These are phyloP conservation scores for Pseudophaeomoniella oleicola DNA, from an alignment of 2,329 filamentous ascomycete genomes.

Conservation along the genomic window DNA sequence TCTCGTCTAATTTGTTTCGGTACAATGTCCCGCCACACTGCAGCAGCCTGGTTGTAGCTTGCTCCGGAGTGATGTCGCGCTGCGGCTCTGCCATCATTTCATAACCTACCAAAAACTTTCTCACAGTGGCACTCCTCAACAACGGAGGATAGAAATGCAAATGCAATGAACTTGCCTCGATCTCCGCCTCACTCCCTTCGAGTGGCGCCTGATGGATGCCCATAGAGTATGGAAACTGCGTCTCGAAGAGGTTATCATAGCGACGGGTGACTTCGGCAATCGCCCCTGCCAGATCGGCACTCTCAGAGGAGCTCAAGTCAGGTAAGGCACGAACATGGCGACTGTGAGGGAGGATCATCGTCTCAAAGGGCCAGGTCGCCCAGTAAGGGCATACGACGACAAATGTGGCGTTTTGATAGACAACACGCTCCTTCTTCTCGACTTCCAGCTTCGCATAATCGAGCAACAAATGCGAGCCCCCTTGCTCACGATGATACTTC, in stretches of 20 bases:
- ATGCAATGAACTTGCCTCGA: slow-evolving; percentile 80
- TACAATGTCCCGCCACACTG: slow-evolving; percentile 72
- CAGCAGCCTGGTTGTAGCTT: slow-evolving; percentile 67
- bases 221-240: slow-evolving; percentile 92
- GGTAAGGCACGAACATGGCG: slow-evolving; percentile 71
- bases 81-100: slow-evolving; percentile 97
- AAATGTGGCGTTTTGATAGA: slow-evolving; percentile 78
- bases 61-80: slow-evolving; percentile 92
- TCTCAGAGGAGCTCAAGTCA: slow-evolving; percentile 61
- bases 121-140: slow-evolving; percentile 78
- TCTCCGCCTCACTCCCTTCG: slow-evolving; percentile 64
- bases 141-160: slow-evolving; percentile 97
- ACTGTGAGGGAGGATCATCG: slow-evolving; percentile 66
- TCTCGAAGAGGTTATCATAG: slow-evolving; percentile 96
- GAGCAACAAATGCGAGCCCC: slow-evolving; percentile 59
- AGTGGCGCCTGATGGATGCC: slow-evolving; percentile 92
- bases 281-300: slow-evolving; percentile 60
- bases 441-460: slow-evolving; percentile 80
- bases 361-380: slow-evolving; percentile 95
- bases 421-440: slow-evolving; percentile 67
- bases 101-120: slow-evolving; percentile 93
- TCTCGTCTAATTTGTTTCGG: slow-evolving; percentile 41
- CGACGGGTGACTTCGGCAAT: slow-evolving; percentile 78
- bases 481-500: slow-evolving; percentile 61
- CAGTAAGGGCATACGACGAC: slow-evolving; percentile 91